Percentiles rank a stretch among this genome's conserved stretches.
Conservation (phyloP, 1,284 basidiomycete genomes). For the Sporisorium reilianum region DNA sequence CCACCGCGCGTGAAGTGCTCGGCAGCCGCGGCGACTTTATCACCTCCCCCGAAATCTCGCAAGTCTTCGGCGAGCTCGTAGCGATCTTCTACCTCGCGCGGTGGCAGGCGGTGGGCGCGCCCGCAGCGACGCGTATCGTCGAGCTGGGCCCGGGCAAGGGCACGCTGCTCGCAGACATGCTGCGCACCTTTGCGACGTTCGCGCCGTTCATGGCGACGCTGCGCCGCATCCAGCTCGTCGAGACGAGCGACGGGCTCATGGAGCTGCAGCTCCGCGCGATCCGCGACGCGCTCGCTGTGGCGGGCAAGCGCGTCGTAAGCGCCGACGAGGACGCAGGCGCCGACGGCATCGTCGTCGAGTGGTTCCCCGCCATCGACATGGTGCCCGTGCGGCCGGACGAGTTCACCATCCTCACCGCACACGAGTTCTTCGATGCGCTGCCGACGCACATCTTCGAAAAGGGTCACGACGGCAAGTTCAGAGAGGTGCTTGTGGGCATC, state of each 20-base stretch:
- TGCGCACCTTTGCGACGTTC: conserved; percentile 73
- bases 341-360: conserved; percentile 72
- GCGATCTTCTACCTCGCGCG: conserved; percentile 81
- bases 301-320: conserved; percentile 49
- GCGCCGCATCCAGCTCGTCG: conserved; percentile 62
- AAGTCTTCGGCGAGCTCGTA: conserved; percentile 87
- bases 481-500: conserved; percentile 83
- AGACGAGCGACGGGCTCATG: conserved; percentile 64
- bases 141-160: conserved; percentile 96
- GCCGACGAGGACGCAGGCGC: conserved; percentile 28
- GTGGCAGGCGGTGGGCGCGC: conserved; percentile 77
- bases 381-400: conserved; percentile 72
- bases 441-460: conserved; percentile 88
- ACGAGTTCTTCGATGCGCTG: conserved; percentile 98
- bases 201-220: conserved; percentile 51
- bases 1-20: conserved; percentile 75
- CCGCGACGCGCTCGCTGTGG: conserved; percentile 33
- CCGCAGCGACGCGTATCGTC: conserved; percentile 78
- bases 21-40: conserved; percentile 92
- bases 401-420: conserved; percentile 90
- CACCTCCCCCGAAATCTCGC: conserved; percentile 95
- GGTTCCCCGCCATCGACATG: conserved; percentile 82
- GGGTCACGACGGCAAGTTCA: conserved; percentile 77
- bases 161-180: conserved; percentile 89
- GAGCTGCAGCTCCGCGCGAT: conserved; percentile 54